Base-by-base conservation (phyloP, 495 filamentous ascomycete genomes). In the Penicillium goetzii region DNA sequence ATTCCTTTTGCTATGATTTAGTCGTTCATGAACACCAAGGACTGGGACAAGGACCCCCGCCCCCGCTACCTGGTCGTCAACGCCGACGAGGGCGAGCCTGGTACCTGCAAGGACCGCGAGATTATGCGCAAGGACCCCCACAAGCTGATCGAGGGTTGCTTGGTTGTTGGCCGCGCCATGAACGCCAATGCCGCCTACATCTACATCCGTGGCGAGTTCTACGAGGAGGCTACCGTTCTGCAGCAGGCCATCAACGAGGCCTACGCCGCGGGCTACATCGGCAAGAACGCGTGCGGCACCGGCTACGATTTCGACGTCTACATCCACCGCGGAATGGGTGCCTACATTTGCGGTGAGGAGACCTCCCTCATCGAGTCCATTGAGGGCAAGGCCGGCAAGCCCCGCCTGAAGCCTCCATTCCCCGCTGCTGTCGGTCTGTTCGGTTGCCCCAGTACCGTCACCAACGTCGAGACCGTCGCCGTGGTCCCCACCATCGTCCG, bases 21-120 rank as follows among this genome's bases (percentile, higher is more conserved):
- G 93, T 97, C 92, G 54, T 99, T 99, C 84, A 99, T 99, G 95
- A 99, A 98, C 82, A 92, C 92, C 86, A 97, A 97, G 80, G 96
- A 92, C 76, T 99, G 95, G 96, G 93, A 98, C 69, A 97, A 97
- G 83, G 96, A 97, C 74, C 92, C 84, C 59, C 93, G 96, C 76
- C 96, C 96, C 61, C 88, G 95, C 60, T 99, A 99, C 71, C 84
- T 99, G 45, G 93, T 99, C 56, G 91, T 99, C 81, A 99, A 99
- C 71, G 95, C 95, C 66, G 95, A 99, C 74, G 95, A 99, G 84
- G 95, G 95, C 74, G 95, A 99, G 78, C 95, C 95, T 10, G 95
- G 95, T 74, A 99, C 95, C 34, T 99, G 95, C 89, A 99, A 99
- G 81, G 95, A 99, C 77, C 90, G 95, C 73, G 96, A 98, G 79